Evolutionary conservation across 441 rosid species (phyloP).

Genomic region (Adansonia grandidieri): DNA sequence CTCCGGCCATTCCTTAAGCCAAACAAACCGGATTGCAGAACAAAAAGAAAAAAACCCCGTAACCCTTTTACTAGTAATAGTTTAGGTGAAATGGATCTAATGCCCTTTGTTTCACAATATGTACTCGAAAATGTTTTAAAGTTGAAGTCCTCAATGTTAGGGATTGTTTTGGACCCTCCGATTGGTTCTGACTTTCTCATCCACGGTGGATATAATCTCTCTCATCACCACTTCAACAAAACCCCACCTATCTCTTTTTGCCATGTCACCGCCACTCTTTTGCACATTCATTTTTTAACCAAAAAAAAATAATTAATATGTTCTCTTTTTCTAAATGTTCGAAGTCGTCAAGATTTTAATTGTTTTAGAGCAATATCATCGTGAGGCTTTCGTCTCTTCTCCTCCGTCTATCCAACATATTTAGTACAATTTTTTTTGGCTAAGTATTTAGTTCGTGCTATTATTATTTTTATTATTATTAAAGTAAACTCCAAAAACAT

Average conservation of each 20-base stretch:
- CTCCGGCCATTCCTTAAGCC: constrained; percentile 53
- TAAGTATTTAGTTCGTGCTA: no score
- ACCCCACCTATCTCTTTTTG: not conserved
- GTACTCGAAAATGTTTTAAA: not conserved
- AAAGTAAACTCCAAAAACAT: no score
- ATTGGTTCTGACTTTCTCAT: constrained; percentile 12
- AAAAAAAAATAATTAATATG: no score
- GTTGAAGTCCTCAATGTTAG: not conserved
- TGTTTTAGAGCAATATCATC: no score
- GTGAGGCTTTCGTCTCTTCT: no score
- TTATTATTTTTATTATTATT: no score
- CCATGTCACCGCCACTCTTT: not conserved
- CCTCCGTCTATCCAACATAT: no score
- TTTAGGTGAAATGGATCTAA: not conserved
- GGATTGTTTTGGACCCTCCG: constrained; percentile 9
- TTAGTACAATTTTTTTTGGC: no score
- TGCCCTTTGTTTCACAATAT: not conserved
- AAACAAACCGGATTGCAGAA: constrained; percentile 23
- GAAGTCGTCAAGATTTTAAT: no score
- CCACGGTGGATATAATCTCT: constrained; percentile 15
- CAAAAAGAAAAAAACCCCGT: constrained; percentile 25
- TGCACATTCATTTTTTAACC: not conserved
- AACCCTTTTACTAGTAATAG: not conserved
- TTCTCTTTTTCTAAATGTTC: no score
- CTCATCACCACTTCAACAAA: not conserved